Conservation (phyloP, 768 basidiomycete species). For the Lactifluus subvellereus region DNA sequence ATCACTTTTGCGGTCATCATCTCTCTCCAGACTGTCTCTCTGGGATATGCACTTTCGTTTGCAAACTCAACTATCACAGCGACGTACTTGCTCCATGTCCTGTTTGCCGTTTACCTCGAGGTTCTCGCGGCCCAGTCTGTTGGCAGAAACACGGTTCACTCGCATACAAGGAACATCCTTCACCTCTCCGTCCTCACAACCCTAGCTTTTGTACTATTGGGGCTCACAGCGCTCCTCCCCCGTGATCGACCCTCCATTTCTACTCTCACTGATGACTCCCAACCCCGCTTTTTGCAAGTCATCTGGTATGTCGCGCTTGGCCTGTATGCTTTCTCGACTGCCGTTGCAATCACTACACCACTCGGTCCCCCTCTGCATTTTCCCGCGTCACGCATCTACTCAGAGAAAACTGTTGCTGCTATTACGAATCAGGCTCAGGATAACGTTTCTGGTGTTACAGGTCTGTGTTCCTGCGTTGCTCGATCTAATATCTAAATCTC, state of each 20-base stretch:
- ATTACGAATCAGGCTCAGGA: constrained; percentile 58
- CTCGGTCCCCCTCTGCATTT: constrained; percentile 72
- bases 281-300: constrained; percentile 25
- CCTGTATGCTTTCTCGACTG: constrained; percentile 43
- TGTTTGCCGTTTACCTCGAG: constrained; percentile 56
- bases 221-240: constrained; percentile 53
- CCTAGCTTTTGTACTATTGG: constrained; percentile 42
- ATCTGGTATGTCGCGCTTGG: constrained; percentile 51
- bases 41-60: constrained; percentile 48
- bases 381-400: constrained; percentile 68
- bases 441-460: constrained; percentile 66
- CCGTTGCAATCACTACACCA: constrained; percentile 48
- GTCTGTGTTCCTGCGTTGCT: constrained; percentile 29
- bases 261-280: constrained; percentile 16
- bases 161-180: constrained; percentile 37
- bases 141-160: constrained; percentile 35
- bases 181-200: constrained; percentile 57
- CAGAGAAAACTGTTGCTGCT: constrained; percentile 55
- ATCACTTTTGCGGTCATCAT: constrained; percentile 43
- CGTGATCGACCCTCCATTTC: constrained; percentile 32
- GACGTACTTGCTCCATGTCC: constrained; percentile 41
- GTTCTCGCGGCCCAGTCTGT: constrained; percentile 48
- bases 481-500: background rate
- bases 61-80: constrained; percentile 30
- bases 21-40: constrained; percentile 44